Conservation (phyloP, 257 asterid genomes). For the Ballota nigra region DNA sequence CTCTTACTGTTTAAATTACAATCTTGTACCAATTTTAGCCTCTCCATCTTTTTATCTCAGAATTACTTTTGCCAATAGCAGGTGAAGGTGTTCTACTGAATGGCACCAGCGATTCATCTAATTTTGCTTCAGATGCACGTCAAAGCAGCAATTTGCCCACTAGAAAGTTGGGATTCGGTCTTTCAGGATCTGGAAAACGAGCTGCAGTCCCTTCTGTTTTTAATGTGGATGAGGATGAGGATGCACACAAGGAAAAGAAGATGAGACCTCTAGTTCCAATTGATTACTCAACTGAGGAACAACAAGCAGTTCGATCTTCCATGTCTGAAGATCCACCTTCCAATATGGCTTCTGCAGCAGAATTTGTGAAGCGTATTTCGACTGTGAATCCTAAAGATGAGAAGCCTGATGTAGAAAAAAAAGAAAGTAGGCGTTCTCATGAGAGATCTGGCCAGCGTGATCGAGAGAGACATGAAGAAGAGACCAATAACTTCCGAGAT, state of each 20-base stretch:
- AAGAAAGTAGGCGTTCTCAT: conserved; percentile 62
- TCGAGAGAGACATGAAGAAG: conserved; percentile 67
- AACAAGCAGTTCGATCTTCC: conserved; percentile 48
- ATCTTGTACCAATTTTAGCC: neutral
- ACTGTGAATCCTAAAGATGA: conserved; percentile 63
- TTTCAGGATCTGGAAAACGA: conserved; percentile 81
- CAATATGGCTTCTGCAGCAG: conserved; percentile 62
- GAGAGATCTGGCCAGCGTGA: conserved; percentile 78
- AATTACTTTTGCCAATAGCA: conserved; percentile 31
- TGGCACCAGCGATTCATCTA: conserved; percentile 56
- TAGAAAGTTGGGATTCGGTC: conserved; percentile 90
- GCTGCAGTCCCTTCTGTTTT: conserved; percentile 91
- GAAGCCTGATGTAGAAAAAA: conserved; percentile 65
- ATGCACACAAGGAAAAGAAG: conserved; percentile 87
- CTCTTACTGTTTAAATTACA: conserved; percentile 16
- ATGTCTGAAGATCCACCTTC: conserved; percentile 53
- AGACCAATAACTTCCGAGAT: conserved; percentile 45
- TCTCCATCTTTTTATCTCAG: conserved; percentile 10
- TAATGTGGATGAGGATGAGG: conserved; percentile 91
- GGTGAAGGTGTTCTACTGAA: conserved; percentile 56
- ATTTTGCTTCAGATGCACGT: conserved; percentile 42
- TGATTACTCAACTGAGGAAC: conserved; percentile 94
- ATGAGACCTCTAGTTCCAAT: conserved; percentile 98
- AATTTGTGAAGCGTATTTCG: conserved; percentile 62
- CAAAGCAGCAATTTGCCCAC: conserved; percentile 63